Base-by-base conservation (phyloP, 2,329 filamentous ascomycete genomes). In the Sarocladium kiliense region DNA sequence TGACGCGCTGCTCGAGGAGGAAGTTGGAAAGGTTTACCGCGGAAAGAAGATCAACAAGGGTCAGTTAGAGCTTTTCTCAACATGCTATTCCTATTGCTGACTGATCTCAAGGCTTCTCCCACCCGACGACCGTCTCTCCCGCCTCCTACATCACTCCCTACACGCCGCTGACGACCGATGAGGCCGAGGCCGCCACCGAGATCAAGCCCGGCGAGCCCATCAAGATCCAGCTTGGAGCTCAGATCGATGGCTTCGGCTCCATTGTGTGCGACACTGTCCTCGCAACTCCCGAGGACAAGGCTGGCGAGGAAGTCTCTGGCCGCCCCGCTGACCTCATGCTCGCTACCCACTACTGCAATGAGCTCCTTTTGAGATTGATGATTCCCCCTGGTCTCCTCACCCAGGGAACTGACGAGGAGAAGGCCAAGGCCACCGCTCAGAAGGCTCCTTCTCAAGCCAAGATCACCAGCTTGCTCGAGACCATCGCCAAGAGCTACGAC, bases 221-320 rank as follows among this genome's bases (percentile, higher is more conserved):
- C 76, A 99, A 99, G 84, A 94, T 99, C 71, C 94, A 99, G 77
- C 85, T 99, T n/a, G 94, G 94, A 68, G 94, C 94, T 54, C 94
- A 99, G 77, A 97, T 99, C 61, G 91, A 97, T 76, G 94, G 94
- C 55, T 96, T 97, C 68, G 91, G 91, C 64, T 89, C 93, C 63
- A 97, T 99, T 69, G 89, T 97, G 64, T 97, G 94, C 76, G 89
- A 97, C 74, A 96, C 91, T 58, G 80, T 97, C 63, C 73, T 97
- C 57, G 87, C 95, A 53, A 78, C 79, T 49, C 47, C 47, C 47
- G 47, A 51, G 47, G 82, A 83, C 58, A 79, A 84, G 64, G 73
- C 81, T 53, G 76, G 81, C 56, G 85, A 83, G 61, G 79, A 81
- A 63, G 75, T 95, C 63, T 84, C 84, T 55, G 91, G 89, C 64